Conservation (phyloP, 306 rosid genomes). For the Arachis stenosperma region DNA sequence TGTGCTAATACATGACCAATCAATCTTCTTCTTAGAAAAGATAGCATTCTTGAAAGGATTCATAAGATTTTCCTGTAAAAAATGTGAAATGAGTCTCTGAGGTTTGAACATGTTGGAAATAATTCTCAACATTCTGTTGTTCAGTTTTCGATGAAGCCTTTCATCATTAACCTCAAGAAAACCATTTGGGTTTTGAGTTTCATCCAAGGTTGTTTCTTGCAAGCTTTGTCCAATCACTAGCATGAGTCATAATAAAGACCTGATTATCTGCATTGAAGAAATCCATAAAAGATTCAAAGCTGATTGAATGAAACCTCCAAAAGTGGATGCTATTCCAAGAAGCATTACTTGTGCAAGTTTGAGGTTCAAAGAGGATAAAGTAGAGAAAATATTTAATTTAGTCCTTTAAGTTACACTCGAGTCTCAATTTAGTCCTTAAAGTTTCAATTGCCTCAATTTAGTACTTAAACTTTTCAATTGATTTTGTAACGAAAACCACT, state of each 20-base stretch:
- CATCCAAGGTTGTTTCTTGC: constrained; percentile 27
- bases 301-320: neutral
- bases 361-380: neutral
- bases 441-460: too few relatives aligned
- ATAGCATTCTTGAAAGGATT: constrained; percentile 13
- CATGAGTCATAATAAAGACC: constrained; percentile 37
- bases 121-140: constrained; percentile 8
- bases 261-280: constrained; percentile 21
- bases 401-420: too few relatives aligned
- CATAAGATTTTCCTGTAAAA: neutral
- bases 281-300: neutral
- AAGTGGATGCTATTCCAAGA: neutral
- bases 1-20: constrained; percentile 38
- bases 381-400: too few relatives aligned
- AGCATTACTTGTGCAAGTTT: neutral
- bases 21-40: constrained; percentile 43
- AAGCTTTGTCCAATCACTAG: constrained; percentile 26
- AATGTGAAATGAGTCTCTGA: neutral
- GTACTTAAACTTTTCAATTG: too few relatives aligned
- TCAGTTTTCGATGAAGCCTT: constrained; percentile 17
- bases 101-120: constrained; percentile 6
- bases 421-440: too few relatives aligned
- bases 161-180: constrained; percentile 33
- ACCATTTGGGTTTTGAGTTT: neutral
- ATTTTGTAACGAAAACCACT: too few relatives aligned